Conservation (phyloP, 2,329 filamentous ascomycete genomes). For the Colletotrichum spinosum region DNA sequence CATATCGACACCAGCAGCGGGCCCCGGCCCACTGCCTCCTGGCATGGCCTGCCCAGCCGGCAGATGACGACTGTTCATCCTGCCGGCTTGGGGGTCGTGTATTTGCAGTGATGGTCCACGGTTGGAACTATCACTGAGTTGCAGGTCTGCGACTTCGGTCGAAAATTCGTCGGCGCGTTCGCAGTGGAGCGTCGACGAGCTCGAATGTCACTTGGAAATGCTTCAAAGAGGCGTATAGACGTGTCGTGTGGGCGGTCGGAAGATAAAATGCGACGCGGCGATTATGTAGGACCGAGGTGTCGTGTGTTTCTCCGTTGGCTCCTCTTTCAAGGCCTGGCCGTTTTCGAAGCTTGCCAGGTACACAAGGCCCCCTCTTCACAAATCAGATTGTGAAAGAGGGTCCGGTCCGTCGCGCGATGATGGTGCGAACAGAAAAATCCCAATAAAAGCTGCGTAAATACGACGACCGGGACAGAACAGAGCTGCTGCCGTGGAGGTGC, state of each 20-base stretch:
- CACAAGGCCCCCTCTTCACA: no score
- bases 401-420: no score
- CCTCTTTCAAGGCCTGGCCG: no score
- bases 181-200: slow-evolving; percentile 32
- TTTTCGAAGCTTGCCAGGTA: no score
- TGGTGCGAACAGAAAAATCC: no score
- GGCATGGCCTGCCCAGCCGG: slow-evolving; percentile 78
- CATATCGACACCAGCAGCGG: slow-evolving; percentile 45
- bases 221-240: no score
- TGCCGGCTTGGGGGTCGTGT: slow-evolving; percentile 71
- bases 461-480: slow-evolving; percentile 21
- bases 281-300: no score
- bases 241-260: no score
- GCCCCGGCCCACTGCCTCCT: slow-evolving; percentile 48
- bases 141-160: slow-evolving; percentile 26
- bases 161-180: slow-evolving; percentile 25
- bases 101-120: slow-evolving; percentile 40
- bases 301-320: no score
- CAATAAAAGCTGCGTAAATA: no score
- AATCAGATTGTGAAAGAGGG: no score
- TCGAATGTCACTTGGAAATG: background rate
- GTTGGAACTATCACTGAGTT: slow-evolving; percentile 37
- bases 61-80: slow-evolving; percentile 83
- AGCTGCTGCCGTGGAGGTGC: slow-evolving; percentile 10
- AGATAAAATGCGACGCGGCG: no score